phyloP scores from a whole-genome alignment of 1,284 basidiomycete species.

The Omphalotus olearius region DNA sequence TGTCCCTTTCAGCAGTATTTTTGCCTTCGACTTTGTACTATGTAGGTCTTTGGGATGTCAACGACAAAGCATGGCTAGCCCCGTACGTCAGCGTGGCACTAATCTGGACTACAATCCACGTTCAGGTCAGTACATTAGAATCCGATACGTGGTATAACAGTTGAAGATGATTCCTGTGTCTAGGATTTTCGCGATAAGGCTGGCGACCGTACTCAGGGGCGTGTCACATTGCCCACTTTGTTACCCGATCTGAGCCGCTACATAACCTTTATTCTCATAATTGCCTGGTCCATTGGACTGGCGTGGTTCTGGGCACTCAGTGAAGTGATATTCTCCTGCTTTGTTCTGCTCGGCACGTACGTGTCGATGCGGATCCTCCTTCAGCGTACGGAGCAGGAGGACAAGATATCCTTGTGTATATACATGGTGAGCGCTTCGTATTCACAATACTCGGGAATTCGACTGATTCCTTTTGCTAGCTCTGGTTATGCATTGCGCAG shows the following conservation, averaged over 20 bases:
- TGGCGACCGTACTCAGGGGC: slow-evolving; percentile 32
- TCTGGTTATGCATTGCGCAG: slow-evolving; percentile 10
- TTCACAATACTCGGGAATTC: not conserved
- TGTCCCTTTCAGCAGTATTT: slow-evolving; percentile 11
- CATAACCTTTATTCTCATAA: slow-evolving; percentile 21
- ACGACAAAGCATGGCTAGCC: slow-evolving; percentile 20
- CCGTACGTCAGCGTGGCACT: slow-evolving; percentile 17
- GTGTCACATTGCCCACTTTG: slow-evolving; percentile 35
- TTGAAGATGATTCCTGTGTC: slow-evolving; percentile 1
- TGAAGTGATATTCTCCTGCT: slow-evolving; percentile 9
- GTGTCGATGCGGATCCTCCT: slow-evolving; percentile 21
- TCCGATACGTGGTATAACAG: slow-evolving; percentile 10
- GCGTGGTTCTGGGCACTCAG: slow-evolving; percentile 20
- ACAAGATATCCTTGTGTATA: slow-evolving; percentile 19
- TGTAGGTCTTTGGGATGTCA: slow-evolving; percentile 19
- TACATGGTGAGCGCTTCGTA: slow-evolving; percentile 11
- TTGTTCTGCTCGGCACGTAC: slow-evolving; percentile 18
- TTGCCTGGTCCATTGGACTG: slow-evolving; percentile 21
- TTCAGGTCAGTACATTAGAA: slow-evolving; percentile 1
- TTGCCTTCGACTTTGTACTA: slow-evolving; percentile 16
- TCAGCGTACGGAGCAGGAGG: slow-evolving; percentile 18
- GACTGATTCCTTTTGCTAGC: not conserved
- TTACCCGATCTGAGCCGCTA: slow-evolving; percentile 24
- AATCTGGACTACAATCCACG: slow-evolving; percentile 14
- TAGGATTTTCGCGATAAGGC: slow-evolving; percentile 39